These are phyloP conservation scores for Arthrobotrys conoides DNA, from an alignment of 2,329 filamentous ascomycete species.

Conservation along the genomic window DNA sequence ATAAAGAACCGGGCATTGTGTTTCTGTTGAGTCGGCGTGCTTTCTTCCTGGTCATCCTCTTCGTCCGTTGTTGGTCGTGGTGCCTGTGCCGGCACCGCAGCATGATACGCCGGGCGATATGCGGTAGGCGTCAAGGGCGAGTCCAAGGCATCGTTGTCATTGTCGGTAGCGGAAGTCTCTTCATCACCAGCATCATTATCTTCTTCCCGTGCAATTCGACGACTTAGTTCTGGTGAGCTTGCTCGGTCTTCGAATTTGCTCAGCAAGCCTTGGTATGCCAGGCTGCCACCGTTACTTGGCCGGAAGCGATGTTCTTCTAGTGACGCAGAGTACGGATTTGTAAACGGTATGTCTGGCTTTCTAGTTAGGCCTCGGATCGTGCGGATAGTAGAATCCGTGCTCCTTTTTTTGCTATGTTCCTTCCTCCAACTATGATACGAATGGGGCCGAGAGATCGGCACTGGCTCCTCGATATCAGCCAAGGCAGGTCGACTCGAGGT, in stretches of 20 bases:
- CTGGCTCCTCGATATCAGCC: background rate
- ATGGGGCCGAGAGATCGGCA: slow-evolving; percentile 34
- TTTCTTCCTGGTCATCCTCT: slow-evolving; percentile 58
- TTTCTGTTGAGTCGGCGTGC: slow-evolving; percentile 57
- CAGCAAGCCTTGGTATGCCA: slow-evolving; percentile 29
- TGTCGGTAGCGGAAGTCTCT: slow-evolving; percentile 61
- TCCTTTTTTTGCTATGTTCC: slow-evolving; percentile 54
- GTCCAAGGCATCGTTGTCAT: slow-evolving; percentile 55
- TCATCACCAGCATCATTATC: slow-evolving; percentile 57
- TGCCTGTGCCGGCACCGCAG: slow-evolving; percentile 46
- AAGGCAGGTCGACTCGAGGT: background rate
- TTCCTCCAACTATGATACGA: slow-evolving; percentile 59
- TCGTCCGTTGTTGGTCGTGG: slow-evolving; percentile 41
- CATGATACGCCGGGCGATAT: slow-evolving; percentile 51
- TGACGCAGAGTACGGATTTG: slow-evolving; percentile 28
- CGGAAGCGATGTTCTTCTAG: slow-evolving; percentile 20
- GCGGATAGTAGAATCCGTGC: slow-evolving; percentile 51
- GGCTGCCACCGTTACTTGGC: slow-evolving; percentile 23
- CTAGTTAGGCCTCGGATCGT: slow-evolving; percentile 50
- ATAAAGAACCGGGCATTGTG: slow-evolving; percentile 50
- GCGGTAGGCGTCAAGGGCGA: slow-evolving; percentile 51
- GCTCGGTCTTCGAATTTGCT: slow-evolving; percentile 53
- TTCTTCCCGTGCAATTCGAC: slow-evolving; percentile 49
- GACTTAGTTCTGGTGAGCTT: slow-evolving; percentile 53
- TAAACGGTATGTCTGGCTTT: slow-evolving; percentile 20